Percentiles rank a stretch among this genome's conserved stretches.
Conservation (phyloP, 1,139 yeast species). For the Trichomonascaceae sp. region DNA sequence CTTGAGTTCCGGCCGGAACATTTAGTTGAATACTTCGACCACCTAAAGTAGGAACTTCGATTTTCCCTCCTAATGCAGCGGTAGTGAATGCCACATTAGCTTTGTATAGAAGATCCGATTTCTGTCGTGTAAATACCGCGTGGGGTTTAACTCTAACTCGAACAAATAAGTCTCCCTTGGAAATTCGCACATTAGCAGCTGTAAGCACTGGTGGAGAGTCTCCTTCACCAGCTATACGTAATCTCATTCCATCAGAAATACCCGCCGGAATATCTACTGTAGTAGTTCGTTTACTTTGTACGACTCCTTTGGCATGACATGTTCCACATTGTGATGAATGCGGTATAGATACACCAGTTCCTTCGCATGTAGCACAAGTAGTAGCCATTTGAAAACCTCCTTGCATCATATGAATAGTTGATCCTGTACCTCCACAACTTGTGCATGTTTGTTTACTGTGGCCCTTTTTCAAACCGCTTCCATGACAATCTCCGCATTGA, state of each 20-base stretch:
- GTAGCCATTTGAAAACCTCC: slow-evolving; percentile 98
- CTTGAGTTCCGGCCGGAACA: slow-evolving; percentile 82
- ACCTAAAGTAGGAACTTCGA: slow-evolving; percentile 73
- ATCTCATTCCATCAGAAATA: slow-evolving; percentile 75
- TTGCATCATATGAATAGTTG: slow-evolving; percentile 72
- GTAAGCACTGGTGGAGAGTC: slow-evolving; percentile 63
- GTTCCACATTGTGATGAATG: slow-evolving; percentile 63
- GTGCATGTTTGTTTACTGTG: slow-evolving; percentile 74
- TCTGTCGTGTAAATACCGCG: slow-evolving; percentile 58
- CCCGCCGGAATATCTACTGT: slow-evolving; percentile 87
- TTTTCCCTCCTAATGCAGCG: slow-evolving; percentile 90
- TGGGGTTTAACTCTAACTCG: slow-evolving; percentile 75
- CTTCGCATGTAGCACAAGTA: slow-evolving; percentile 82
- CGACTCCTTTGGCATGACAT: slow-evolving; percentile 90
- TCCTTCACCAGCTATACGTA: slow-evolving; percentile 84
- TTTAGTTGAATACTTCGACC: slow-evolving; percentile 53
- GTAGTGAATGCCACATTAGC: slow-evolving; percentile 85
- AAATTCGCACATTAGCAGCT: slow-evolving; percentile 45
- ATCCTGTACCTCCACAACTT: slow-evolving; percentile 91
- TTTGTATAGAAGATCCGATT: slow-evolving; percentile 55
- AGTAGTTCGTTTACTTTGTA: slow-evolving; percentile 58
- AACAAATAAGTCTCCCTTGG: slow-evolving; percentile 82
- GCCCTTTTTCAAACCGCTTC: slow-evolving; percentile 77
- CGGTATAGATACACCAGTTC: slow-evolving; percentile 76
- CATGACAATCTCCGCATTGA: slow-evolving; percentile 72